Conservation (phyloP, 164 flowering plant genomes). For the Aristolochia fimbriata region DNA sequence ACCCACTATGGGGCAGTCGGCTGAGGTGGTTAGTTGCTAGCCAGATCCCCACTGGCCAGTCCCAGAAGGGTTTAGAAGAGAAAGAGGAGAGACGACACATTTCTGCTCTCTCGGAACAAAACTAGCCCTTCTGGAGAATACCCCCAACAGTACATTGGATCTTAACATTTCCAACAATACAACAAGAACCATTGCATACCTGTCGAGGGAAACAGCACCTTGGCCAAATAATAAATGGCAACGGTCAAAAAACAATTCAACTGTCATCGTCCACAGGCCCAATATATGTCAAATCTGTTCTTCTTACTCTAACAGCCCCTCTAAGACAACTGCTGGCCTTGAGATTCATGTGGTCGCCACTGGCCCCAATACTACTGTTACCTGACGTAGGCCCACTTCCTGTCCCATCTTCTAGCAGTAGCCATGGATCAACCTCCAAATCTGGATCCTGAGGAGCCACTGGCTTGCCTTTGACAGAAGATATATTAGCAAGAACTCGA, state of each 20-base stretch:
- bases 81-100: background rate
- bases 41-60: slow-evolving; percentile 3
- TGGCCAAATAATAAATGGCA: slow-evolving; percentile 11
- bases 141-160: slow-evolving; percentile 8
- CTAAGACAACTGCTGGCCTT: slow-evolving; percentile 81
- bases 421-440: slow-evolving; percentile 86
- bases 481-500: slow-evolving; percentile 20
- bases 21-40: slow-evolving; percentile 23
- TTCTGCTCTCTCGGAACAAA: background rate
- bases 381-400: slow-evolving; percentile 50
- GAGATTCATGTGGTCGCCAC: slow-evolving; percentile 49
- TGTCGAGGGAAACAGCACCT: slow-evolving; percentile 12
- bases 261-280: slow-evolving; percentile 91
- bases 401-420: slow-evolving; percentile 83
- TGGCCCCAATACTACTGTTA: slow-evolving; percentile 33
- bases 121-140: slow-evolving; percentile 6
- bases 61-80: background rate
- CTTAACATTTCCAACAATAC: slow-evolving; percentile 6
- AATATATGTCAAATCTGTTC: slow-evolving; percentile 82
- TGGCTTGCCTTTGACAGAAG: slow-evolving; percentile 42
- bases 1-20: slow-evolving; percentile 9
- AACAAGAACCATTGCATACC: slow-evolving; percentile 6
- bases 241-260: slow-evolving; percentile 23
- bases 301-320: slow-evolving; percentile 85
- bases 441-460: slow-evolving; percentile 39